Conservation (phyloP, 495 filamentous ascomycete species). For the Hypomontagnella monticulosa region DNA sequence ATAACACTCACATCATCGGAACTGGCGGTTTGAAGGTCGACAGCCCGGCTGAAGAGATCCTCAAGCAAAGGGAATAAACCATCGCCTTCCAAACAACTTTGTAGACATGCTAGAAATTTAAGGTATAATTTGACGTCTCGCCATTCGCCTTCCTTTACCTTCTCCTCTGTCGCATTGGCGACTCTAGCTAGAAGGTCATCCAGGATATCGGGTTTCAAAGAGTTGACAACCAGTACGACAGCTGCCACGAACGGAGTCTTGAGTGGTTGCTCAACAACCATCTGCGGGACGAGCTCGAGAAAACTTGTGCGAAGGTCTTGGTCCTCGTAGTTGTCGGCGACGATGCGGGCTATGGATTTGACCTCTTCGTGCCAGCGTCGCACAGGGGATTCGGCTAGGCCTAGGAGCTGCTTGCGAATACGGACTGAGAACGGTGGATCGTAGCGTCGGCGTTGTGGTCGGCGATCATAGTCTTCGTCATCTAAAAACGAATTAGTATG, state of each 20-base stretch:
- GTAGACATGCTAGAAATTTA: conserved; percentile 85
- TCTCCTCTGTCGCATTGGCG: conserved; percentile 64
- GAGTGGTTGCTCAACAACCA: conserved; percentile 90
- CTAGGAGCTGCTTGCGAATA: conserved; percentile 80
- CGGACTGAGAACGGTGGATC: conserved; percentile 80
- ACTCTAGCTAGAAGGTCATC: conserved; percentile 72
- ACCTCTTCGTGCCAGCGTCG: conserved; percentile 84
- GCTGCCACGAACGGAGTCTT: conserved; percentile 94
- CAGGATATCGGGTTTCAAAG: conserved; percentile 74
- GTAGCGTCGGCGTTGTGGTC: conserved; percentile 77
- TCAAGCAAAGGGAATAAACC: conserved; percentile 87
- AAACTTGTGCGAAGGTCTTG: conserved; percentile 72
- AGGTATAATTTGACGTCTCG: conserved; percentile 89
- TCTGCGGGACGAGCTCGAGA: conserved; percentile 73
- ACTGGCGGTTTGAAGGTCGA: conserved; percentile 88
- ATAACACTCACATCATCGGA: conserved; percentile 81
- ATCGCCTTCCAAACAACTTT: conserved; percentile 79
- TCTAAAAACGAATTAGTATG: conserved; percentile 41
- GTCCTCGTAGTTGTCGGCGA: conserved; percentile 84
- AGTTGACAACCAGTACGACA: conserved; percentile 78
- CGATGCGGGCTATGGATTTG: conserved; percentile 74
- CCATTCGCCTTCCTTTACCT: conserved; percentile 79
- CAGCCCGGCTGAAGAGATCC: conserved; percentile 83
- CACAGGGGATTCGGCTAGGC: conserved; percentile 86
- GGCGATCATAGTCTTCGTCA: conserved; percentile 79